These are phyloP conservation scores for Madurella fahalii DNA, from an alignment of 2,329 filamentous ascomycete species.

Conservation along the genomic window DNA sequence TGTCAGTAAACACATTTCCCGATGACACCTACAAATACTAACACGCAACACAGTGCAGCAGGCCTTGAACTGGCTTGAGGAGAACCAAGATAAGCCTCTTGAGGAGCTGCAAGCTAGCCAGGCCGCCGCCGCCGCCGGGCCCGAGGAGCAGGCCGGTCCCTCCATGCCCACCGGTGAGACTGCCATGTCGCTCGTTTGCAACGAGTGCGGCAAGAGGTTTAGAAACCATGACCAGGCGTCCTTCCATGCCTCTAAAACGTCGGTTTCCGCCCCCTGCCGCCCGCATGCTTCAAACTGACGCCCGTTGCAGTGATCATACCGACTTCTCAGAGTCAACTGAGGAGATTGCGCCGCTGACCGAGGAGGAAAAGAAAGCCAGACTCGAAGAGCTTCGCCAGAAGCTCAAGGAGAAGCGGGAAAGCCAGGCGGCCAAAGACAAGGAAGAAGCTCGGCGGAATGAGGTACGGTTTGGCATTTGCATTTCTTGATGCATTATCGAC, in stretches of 20 bases:
- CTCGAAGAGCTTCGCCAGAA: slow-evolving; percentile 70
- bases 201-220: slow-evolving; percentile 92
- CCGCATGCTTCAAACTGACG: slow-evolving; percentile 10
- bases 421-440: slow-evolving; percentile 68
- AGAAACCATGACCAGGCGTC: slow-evolving; percentile 75
- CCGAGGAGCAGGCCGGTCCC: slow-evolving; percentile 48
- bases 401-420: slow-evolving; percentile 67
- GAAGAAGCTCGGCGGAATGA: slow-evolving; percentile 82
- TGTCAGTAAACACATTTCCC: slow-evolving; percentile 48
- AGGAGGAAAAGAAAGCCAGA: slow-evolving; percentile 82
- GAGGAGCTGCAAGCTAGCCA: slow-evolving; percentile 66
- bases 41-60: slow-evolving; percentile 61
- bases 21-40: slow-evolving; percentile 15
- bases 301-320: slow-evolving; percentile 63
- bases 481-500: neutral
- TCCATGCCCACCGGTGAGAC: slow-evolving; percentile 61
- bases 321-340: slow-evolving; percentile 94
- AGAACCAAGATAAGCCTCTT: slow-evolving; percentile 80
- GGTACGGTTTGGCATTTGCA: slow-evolving; percentile 39
- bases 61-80: slow-evolving; percentile 91
- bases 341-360: slow-evolving; percentile 83
- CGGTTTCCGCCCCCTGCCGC: slow-evolving; percentile 28
- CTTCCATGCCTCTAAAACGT: slow-evolving; percentile 87
- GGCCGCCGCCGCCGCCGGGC: slow-evolving; percentile 32
- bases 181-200: slow-evolving; percentile 82